Percentiles rank a stretch among this genome's conserved stretches.
These are phyloP conservation scores for Heterotrichella gracilis DNA, from an alignment of 352 stramenopile genomes.

Conservation along the genomic window DNA sequence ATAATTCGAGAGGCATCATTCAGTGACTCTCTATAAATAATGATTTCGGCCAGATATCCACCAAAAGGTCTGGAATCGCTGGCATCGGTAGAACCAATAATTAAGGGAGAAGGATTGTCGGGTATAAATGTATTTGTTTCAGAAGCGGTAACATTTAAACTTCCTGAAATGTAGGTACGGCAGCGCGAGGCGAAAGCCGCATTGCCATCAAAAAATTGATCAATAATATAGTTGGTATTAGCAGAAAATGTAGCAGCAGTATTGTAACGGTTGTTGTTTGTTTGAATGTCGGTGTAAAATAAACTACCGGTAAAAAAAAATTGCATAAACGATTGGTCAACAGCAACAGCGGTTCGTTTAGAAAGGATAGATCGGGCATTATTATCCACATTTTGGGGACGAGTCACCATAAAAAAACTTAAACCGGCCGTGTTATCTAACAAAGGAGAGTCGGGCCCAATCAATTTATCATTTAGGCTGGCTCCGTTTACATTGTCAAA, in stretches of 20 bases:
- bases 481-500: not conserved
- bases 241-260: not conserved
- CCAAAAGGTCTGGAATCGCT: not conserved
- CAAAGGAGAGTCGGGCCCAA: not conserved
- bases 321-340: not conserved
- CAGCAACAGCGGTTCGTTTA: not conserved
- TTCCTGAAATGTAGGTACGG: not conserved
- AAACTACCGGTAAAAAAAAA: not conserved
- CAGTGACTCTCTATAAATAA: not conserved
- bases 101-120: not conserved
- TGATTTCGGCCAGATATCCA: not conserved
- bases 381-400: not conserved
- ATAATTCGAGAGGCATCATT: not conserved
- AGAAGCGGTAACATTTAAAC: not conserved
- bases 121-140: not conserved
- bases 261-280: not conserved
- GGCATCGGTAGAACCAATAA: not conserved
- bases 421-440: not conserved
- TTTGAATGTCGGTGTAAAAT: not conserved
- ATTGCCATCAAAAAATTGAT: not conserved
- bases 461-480: slow-evolving; percentile 1
- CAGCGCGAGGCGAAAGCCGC: not conserved
- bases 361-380: not conserved
- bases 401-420: not conserved
- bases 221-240: not conserved